A percentile compares a stretch with the other conserved stretches of the same genome.
Conservation (phyloP, 1,139 yeast genomes). For the Saccharomyces hybrid region DNA sequence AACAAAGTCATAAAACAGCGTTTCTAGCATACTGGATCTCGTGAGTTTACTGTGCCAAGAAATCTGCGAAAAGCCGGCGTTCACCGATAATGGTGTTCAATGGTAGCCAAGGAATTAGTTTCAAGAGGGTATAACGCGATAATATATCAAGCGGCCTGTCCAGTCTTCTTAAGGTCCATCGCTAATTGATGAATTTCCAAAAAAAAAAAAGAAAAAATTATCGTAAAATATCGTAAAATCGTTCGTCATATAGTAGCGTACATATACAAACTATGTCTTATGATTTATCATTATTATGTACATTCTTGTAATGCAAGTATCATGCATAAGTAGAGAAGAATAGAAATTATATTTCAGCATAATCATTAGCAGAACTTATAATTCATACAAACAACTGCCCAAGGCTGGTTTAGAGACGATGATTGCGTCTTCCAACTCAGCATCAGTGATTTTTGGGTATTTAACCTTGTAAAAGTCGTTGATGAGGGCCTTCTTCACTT, state of each 20-base stretch:
- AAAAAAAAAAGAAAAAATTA: not conserved
- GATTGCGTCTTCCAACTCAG: constrained; percentile 44
- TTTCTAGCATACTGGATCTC: too few relatives aligned
- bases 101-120: not conserved
- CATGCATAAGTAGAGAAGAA: not conserved
- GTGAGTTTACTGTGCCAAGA: too few relatives aligned
- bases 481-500: constrained; percentile 41
- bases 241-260: not conserved
- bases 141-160: not conserved
- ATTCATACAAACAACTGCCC: too few relatives aligned
- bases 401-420: constrained; percentile 50
- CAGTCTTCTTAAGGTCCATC: not conserved
- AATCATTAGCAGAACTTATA: not conserved
- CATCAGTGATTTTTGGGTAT: constrained; percentile 42
- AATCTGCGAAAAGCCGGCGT: too few relatives aligned
- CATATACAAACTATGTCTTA: not conserved
- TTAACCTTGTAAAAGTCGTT: constrained; percentile 42
- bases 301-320: not conserved
- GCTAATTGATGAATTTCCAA: not conserved
- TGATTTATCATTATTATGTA: not conserved
- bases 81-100: not conserved
- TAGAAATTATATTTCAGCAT: not conserved
- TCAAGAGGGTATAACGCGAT: not conserved
- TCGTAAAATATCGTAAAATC: not conserved
- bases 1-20: too few relatives aligned